phyloP scores from a whole-genome alignment of 768 basidiomycete genomes.

The Floccularia luteovirens region DNA sequence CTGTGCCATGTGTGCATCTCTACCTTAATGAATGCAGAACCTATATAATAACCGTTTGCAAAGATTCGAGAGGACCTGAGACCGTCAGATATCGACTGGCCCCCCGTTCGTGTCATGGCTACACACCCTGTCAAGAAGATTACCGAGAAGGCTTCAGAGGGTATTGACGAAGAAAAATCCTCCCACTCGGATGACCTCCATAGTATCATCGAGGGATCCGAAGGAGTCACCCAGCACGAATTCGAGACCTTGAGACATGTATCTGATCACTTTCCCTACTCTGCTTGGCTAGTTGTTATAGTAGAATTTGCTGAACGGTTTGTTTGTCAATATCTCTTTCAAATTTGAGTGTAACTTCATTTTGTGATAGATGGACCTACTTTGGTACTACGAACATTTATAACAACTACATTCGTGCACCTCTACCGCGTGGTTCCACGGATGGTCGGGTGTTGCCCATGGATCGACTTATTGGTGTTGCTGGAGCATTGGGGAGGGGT shows the following conservation, averaged over 20 bases:
- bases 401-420: conserved; percentile 48
- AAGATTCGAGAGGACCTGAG: no score
- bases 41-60: no score
- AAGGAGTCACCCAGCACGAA: conserved; percentile 39
- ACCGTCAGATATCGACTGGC: no score
- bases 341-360: background rate
- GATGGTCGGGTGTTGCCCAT: conserved; percentile 32
- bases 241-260: conserved; percentile 37
- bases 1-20: no score
- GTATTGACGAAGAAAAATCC: no score
- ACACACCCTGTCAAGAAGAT: no score
- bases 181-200: no score
- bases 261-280: conserved; percentile 30
- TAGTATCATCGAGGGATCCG: conserved; percentile 36
- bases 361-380: conserved; percentile 31
- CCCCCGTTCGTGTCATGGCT: no score
- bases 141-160: no score
- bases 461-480: conserved; percentile 26
- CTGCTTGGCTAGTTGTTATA: conserved; percentile 36
- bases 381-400: conserved; percentile 43
- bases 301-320: conserved; percentile 50
- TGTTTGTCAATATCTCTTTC: conserved; percentile 10
- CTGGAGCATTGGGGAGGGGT: conserved; percentile 42
- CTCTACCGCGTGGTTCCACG: conserved; percentile 36
- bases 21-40: no score